Conservation (phyloP, 2,329 filamentous ascomycete species). For the Hypoxylon sp. region DNA sequence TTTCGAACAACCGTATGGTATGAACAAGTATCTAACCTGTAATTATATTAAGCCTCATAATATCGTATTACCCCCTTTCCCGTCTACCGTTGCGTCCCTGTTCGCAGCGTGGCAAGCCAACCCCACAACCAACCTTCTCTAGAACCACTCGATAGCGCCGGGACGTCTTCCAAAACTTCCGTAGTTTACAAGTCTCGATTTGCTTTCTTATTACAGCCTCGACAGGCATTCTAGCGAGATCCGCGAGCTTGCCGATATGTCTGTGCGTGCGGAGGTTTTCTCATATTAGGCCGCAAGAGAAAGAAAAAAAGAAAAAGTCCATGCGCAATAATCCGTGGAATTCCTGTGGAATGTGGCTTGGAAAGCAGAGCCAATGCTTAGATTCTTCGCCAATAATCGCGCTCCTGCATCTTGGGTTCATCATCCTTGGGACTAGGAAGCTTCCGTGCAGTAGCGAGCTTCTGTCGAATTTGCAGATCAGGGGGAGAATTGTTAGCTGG, state of each 20-base stretch:
- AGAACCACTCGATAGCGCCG: slow-evolving; percentile 5
- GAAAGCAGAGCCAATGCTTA: slow-evolving; percentile 9
- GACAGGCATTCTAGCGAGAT: slow-evolving; percentile 6
- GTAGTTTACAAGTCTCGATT: slow-evolving; percentile 12
- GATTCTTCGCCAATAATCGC: slow-evolving; percentile 19
- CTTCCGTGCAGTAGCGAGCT: slow-evolving; percentile 34
- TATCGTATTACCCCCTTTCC: slow-evolving; percentile 23
- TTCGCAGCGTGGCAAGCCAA: slow-evolving; percentile 17
- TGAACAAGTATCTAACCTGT: slow-evolving; percentile 3
- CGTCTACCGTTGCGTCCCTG: slow-evolving; percentile 10
- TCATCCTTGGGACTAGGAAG: slow-evolving; percentile 26
- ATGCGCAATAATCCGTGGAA: too few relatives aligned
- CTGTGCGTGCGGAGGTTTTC: slow-evolving; percentile 12
- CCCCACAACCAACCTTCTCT: slow-evolving; percentile 19
- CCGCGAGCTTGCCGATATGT: slow-evolving; percentile 16
- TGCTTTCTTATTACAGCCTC: slow-evolving; percentile 18
- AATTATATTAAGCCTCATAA: too few relatives aligned
- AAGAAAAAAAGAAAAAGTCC: background rate
- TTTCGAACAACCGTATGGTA: slow-evolving; percentile 13
- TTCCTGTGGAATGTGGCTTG: slow-evolving; percentile 19
- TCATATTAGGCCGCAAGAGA: slow-evolving; percentile 4
- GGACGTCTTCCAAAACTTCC: slow-evolving; percentile 21
- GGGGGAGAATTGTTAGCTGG: slow-evolving; percentile 6
- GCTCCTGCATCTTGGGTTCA: slow-evolving; percentile 24
- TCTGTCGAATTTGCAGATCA: slow-evolving; percentile 23